These are phyloP conservation scores for Lepidium didymum DNA, from an alignment of 345 rosid genomes.

Conservation along the genomic window DNA sequence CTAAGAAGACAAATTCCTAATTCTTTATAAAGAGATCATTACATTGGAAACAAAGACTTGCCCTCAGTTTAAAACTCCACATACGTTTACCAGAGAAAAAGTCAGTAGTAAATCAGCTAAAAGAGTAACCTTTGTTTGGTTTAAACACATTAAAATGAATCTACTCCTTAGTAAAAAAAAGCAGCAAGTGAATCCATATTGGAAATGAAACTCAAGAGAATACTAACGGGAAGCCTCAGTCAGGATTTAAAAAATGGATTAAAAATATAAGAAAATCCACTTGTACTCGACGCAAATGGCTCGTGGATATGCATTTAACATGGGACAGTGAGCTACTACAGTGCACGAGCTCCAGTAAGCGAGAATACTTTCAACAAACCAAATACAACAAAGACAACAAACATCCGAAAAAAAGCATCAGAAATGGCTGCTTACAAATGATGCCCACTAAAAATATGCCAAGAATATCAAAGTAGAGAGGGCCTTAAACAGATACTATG, in stretches of 20 bases:
- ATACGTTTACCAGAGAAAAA: background rate
- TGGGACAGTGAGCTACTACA: too few relatives aligned
- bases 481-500: background rate
- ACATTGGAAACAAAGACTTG: background rate
- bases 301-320: too few relatives aligned
- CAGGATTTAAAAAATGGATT: background rate
- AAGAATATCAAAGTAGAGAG: background rate
- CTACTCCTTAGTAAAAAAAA: background rate
- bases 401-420: background rate
- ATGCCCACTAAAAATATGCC: background rate
- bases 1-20: background rate
- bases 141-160: background rate
- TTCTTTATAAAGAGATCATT: background rate
- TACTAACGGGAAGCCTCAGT: background rate
- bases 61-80: background rate
- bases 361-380: background rate
- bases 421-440: background rate
- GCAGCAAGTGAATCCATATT: background rate
- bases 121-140: background rate
- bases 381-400: background rate
- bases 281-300: too few relatives aligned
- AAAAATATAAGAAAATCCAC: too few relatives aligned
- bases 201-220: background rate
- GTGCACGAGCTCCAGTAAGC: background rate
- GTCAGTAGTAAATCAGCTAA: too few relatives aligned